These are phyloP conservation scores for Telfairia occidentalis DNA, from an alignment of 331 rosid genomes.

Conservation along the genomic window DNA sequence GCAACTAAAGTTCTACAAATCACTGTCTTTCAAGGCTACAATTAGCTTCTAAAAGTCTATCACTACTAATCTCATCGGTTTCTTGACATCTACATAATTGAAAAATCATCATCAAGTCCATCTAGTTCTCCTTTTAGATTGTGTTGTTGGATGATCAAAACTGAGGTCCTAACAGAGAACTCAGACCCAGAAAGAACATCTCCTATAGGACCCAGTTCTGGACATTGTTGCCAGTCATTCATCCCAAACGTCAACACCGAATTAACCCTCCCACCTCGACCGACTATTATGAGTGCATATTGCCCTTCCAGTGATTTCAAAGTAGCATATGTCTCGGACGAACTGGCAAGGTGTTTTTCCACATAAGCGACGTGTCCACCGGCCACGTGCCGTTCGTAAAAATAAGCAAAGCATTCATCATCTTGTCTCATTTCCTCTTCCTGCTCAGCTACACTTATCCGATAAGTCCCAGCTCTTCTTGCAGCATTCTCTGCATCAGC, in stretches of 20 bases:
- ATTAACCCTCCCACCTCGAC: constrained; percentile 64
- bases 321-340: constrained; percentile 63
- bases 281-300: constrained; percentile 71
- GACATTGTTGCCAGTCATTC: constrained; percentile 95
- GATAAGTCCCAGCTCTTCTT: constrained; percentile 31
- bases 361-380: constrained; percentile 41
- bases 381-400: constrained; percentile 51
- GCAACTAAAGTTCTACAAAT: constrained; percentile 21
- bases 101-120: constrained; percentile 85
- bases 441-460: constrained; percentile 32
- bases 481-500: constrained; percentile 33
- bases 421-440: constrained; percentile 59
- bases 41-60: constrained; percentile 34
- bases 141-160: constrained; percentile 72
- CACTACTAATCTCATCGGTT: constrained; percentile 21
- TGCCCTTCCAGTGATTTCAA: constrained; percentile 63
- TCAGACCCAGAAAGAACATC: constrained; percentile 90
- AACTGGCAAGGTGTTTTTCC: constrained; percentile 77
- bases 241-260: constrained; percentile 71
- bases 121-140: constrained; percentile 65
- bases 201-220: constrained; percentile 83
- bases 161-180: constrained; percentile 48
- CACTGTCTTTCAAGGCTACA: constrained; percentile 25
- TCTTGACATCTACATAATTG: constrained; percentile 41
- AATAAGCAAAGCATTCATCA: constrained; percentile 67